Base-by-base conservation (phyloP, 805 yeast genomes). In the Candida piceae region DNA sequence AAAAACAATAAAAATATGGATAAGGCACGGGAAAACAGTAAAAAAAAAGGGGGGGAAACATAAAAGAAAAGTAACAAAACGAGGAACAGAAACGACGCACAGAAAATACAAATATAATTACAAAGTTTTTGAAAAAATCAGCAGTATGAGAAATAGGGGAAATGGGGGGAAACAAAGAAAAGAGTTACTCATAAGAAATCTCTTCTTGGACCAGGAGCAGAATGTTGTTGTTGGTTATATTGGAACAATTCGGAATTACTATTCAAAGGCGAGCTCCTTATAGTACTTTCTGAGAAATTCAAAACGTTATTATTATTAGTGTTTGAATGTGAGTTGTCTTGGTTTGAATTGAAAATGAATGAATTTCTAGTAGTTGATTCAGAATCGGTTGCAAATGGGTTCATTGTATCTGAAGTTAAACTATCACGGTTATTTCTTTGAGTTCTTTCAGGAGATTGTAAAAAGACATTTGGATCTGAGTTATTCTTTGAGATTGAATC, bases 341-440 rank as follows among this genome's bases (percentile, higher is more conserved):
- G 11, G 20, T 18, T 31, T 11, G 8, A 11, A n/a, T 40, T 41
- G 36, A 39, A 40, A 22, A 44, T 38, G 36, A 45, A 38, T 15
- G 51, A 46, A 36, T 40, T 46, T 32, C 50, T 37, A 34, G 42
- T 43, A 12, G 40, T 29, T 4, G 45, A 46, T 16, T 39, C 44
- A 22, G 42, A 50, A 16, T 42, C 48, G 16, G 33, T 39, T 19
- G 41, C 40, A 26, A 50, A 51, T 17, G 55, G 55, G 32, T 49
- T 50, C 28, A 41, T 9, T 5, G 36, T 41, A 12, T 38, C 32
- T 11, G 36, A 31, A 15, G 42, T 41, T 16, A 38, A 24, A 23
- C 46, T 44, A 22, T 36, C 45, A 29, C 38, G 41, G 23, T 46
- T 58, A 37, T 19, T 54, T 58, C 16, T 48, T 58, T 29, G 63